phyloP scores from a whole-genome alignment of 257 asterid genomes.

The Cordia subcordata region DNA sequence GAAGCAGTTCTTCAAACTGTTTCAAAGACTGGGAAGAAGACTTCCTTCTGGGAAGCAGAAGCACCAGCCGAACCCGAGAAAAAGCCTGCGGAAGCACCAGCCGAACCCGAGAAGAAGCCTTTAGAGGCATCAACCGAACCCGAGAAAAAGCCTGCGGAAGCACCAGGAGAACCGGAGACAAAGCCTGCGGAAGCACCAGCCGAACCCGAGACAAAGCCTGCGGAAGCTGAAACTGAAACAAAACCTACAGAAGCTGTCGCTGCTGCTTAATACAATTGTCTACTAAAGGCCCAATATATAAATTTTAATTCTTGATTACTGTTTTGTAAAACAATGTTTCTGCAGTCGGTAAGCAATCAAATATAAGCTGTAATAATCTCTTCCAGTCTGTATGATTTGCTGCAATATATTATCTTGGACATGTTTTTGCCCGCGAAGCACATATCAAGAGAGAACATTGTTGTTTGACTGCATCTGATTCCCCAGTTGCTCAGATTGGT shows the following conservation, averaged over 20 bases:
- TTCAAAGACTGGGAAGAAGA: constrained; percentile 85
- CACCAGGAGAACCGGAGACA: constrained; percentile 1
- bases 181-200: constrained; percentile 9
- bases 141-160: constrained; percentile 11
- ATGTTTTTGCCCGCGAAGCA: too few species aligned
- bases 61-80: constrained; percentile 7
- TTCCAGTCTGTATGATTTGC: not conserved
- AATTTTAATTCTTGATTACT: not conserved
- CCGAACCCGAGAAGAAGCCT: constrained; percentile 5
- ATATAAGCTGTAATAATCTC: not conserved
- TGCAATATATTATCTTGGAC: not conserved
- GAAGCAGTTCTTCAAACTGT: constrained; percentile 80
- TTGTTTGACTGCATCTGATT: too few species aligned
- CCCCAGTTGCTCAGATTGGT: too few species aligned
- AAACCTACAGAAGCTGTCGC: constrained; percentile 26
- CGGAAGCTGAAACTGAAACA: constrained; percentile 11
- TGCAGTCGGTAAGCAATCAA: not conserved
- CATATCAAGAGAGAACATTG: too few species aligned
- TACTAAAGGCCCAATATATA: not conserved
- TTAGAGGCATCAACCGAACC: constrained; percentile 12
- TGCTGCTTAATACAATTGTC: constrained; percentile 30
- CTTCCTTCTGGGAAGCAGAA: constrained; percentile 72
- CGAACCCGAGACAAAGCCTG: constrained; percentile 16
- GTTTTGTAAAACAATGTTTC: not conserved
- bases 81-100: constrained; percentile 9